These are phyloP conservation scores for Diaporthe sp. DNA, from an alignment of 2,329 filamentous ascomycete species.

Conservation along the genomic window DNA sequence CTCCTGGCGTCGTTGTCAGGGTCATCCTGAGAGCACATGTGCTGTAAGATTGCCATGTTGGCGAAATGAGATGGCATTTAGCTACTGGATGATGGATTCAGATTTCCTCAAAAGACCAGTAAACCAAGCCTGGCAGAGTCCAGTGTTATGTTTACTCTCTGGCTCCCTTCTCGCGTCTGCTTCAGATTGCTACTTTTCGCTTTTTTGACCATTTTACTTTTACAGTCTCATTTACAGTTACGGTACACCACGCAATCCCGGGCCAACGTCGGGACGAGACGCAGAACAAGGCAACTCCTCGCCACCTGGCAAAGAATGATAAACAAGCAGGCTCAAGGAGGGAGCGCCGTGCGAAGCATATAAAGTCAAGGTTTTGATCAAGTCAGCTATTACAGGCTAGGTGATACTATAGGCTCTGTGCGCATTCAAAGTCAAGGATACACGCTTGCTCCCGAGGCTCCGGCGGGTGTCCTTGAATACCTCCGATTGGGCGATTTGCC, in stretches of 20 bases:
- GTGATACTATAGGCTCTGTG: constrained; percentile 16
- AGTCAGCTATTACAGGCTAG: neutral
- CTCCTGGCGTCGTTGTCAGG: neutral
- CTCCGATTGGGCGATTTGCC: neutral
- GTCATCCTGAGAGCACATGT: constrained; percentile 20
- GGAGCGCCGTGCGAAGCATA: neutral
- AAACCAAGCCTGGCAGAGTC: neutral
- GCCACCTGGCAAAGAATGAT: neutral
- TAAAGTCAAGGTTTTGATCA: constrained; percentile 5
- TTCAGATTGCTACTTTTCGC: neutral
- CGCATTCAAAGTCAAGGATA: neutral
- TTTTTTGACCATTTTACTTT: neutral
- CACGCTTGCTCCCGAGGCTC: constrained; percentile 8
- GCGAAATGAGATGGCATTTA: neutral
- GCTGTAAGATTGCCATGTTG: constrained; percentile 5
- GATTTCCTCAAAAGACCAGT: neutral
- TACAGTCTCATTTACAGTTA: neutral
- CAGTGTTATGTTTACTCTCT: neutral
- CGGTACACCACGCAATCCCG: neutral
- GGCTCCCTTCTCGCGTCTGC: neutral
- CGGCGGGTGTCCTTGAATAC: neutral
- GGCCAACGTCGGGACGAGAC: constrained; percentile 2
- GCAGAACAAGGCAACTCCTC: neutral
- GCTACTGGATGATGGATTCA: neutral
- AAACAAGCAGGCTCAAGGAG: neutral